Evolutionary conservation across 106 monocot species (phyloP).

Genomic region (Vanilla planifolia): DNA sequence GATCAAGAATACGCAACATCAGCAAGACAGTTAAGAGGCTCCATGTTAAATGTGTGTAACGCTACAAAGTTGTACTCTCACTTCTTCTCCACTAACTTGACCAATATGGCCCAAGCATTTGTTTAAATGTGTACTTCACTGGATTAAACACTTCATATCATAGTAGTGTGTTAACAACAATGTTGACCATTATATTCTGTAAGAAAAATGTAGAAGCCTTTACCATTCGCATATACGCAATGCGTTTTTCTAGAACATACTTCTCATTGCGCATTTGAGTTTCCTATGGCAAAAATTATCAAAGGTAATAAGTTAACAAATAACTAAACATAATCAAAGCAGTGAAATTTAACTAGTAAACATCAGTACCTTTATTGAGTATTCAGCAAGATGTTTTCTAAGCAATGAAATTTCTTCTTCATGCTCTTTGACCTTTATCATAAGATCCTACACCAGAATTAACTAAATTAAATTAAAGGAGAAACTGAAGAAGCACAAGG

Average conservation of each 20-base stretch:
- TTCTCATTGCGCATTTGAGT: constrained; percentile 74
- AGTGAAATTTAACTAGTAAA: neutral
- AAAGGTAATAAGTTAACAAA: neutral
- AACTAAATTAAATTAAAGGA: constrained; percentile 1
- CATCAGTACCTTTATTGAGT: constrained; percentile 63
- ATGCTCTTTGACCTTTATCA: constrained; percentile 59
- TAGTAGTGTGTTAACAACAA: neutral
- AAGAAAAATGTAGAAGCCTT: neutral
- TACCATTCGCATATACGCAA: constrained; percentile 96
- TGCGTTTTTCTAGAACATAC: constrained; percentile 74
- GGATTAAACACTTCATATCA: neutral
- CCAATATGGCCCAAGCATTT: neutral
- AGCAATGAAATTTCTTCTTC: constrained; percentile 85
- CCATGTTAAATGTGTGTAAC: neutral
- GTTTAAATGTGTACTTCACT: neutral
- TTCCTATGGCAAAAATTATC: constrained; percentile 45
- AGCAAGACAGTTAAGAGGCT: neutral
- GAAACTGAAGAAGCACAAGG: neutral
- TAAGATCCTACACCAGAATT: constrained; percentile 51
- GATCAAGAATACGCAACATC: neutral
- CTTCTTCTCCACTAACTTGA: neutral
- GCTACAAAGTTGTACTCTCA: neutral
- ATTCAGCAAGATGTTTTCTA: constrained; percentile 80
- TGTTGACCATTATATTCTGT: no score
- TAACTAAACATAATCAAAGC: neutral